Evolutionary conservation across 2,329 filamentous ascomycete genomes (phyloP).

Genomic region (Daldinia sp.): DNA sequence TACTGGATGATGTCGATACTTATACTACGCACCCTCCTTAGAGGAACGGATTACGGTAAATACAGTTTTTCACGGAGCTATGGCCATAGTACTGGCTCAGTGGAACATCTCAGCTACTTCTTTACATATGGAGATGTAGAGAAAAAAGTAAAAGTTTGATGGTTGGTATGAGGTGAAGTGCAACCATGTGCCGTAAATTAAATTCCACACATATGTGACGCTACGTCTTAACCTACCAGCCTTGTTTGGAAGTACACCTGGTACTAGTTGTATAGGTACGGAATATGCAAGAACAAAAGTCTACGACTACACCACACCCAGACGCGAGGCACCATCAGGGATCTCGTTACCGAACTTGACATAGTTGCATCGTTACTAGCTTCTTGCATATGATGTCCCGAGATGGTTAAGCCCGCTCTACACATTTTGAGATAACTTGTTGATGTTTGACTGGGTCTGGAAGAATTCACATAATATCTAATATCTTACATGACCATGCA

Average conservation of each 20-base stretch:
- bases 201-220: conserved; percentile 16
- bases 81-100: conserved; percentile 6
- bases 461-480: conserved; percentile 38
- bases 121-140: conserved; percentile 16
- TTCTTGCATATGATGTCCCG: conserved; percentile 55
- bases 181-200: conserved; percentile 20
- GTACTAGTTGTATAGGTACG: conserved; percentile 42
- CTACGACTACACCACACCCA: conserved; percentile 41
- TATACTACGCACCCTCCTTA: conserved; percentile 16
- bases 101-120: conserved; percentile 17
- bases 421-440: conserved; percentile 54
- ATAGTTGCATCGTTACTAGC: conserved; percentile 51
- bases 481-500: conserved; percentile 29
- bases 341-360: conserved; percentile 48
- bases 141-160: conserved; percentile 11
- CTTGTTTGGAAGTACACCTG: conserved; percentile 32
- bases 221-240: conserved; percentile 25
- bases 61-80: conserved; percentile 24
- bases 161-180: conserved; percentile 11
- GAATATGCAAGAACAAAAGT: conserved; percentile 30
- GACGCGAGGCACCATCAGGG: conserved; percentile 38
- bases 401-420: conserved; percentile 51
- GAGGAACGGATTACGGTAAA: conserved; percentile 14
- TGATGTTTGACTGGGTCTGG: conserved; percentile 55
- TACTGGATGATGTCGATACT: conserved; percentile 16